Percentiles rank a stretch among this genome's conserved stretches.
Conservation (phyloP, 1,284 basidiomycete genomes). For the Neonothopanus nambi region DNA sequence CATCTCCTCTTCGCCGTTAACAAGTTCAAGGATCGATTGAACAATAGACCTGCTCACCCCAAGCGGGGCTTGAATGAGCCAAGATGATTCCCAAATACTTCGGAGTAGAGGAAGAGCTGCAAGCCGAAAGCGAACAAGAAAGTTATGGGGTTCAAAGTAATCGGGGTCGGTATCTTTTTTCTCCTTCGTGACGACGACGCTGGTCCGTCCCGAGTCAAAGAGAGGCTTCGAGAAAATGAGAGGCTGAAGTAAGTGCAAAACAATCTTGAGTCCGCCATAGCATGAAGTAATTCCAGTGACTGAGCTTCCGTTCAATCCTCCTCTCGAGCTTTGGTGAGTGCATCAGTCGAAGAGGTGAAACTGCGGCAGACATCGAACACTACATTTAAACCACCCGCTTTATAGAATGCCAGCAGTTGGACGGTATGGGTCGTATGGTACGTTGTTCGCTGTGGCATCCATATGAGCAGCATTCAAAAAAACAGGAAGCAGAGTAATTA, state of each 20-base stretch:
- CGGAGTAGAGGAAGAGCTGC: slow-evolving; percentile 69
- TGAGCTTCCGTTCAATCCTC: slow-evolving; percentile 59
- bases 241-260: slow-evolving; percentile 75
- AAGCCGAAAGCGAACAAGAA: slow-evolving; percentile 81
- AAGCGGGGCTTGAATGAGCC: slow-evolving; percentile 78
- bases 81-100: slow-evolving; percentile 81
- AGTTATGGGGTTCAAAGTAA: slow-evolving; percentile 84
- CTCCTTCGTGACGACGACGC: slow-evolving; percentile 70
- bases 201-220: slow-evolving; percentile 85
- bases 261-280: slow-evolving; percentile 84
- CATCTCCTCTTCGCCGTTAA: slow-evolving; percentile 82
- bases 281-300: slow-evolving; percentile 69
- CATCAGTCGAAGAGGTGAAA: slow-evolving; percentile 61
- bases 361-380: slow-evolving; percentile 62
- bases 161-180: slow-evolving; percentile 74
- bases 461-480: slow-evolving; percentile 13
- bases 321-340: slow-evolving; percentile 43
- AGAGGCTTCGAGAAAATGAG: slow-evolving; percentile 81
- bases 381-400: slow-evolving; percentile 70
- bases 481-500: slow-evolving; percentile 34
- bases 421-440: slow-evolving; percentile 82
- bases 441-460: slow-evolving; percentile 63
- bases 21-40: slow-evolving; percentile 78
- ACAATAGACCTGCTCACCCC: slow-evolving; percentile 76
- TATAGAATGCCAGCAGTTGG: slow-evolving; percentile 75